Base-by-base conservation (phyloP, 176 grass and related monocot species). In the Oryza australiensis region DNA sequence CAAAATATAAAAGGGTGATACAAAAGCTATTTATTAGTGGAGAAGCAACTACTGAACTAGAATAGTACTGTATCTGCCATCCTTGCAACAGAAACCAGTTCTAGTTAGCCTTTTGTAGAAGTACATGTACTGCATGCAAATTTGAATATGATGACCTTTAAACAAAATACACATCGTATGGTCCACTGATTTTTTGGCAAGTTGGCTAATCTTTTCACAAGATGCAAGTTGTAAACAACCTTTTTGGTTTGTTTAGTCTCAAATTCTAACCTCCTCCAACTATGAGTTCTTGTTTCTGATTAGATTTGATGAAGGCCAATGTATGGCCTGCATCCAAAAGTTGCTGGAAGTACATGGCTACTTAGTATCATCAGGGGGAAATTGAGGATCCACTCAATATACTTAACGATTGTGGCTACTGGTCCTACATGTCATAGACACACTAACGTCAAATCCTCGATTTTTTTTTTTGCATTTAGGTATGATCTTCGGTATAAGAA, bases 61-160 rank as follows among this genome's bases (percentile, higher is more conserved):
- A 29, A 30, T 24, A 28, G 13, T 15, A 66, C 23, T 34, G 26
- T 18, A 73, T 62, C 78, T 24, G 33, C 73, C 71, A 77, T 75
- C 22, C 77, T 82, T 68, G 83, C 79, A 78, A 3, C 67, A 62
- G 78, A 89, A 89, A 82, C 78, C 68, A 73, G 37, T 83, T 78
- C 67, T 24, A 20, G 62, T 5, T 77, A 43, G 32, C 57, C 45
- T 62, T 90, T 90, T 1, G 27, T 33, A 7, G 38, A 78, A 85
- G 82, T 82, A 73, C 77, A 77, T 66, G 64, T 73, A 73, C 37
- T 82, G 65, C 12, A 40, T 38, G 49, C 20, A 18, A 38, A 68
- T 32, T 89, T 82, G 80, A 26, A 76, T 41, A 64, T 69, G 8
- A 24, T 80, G 51, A 71, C 57, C 28, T 72, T 73, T 77, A 70